Evolutionary conservation across 2,329 filamentous ascomycete species (phyloP).

Genomic region (Botrytis sinoallii): DNA sequence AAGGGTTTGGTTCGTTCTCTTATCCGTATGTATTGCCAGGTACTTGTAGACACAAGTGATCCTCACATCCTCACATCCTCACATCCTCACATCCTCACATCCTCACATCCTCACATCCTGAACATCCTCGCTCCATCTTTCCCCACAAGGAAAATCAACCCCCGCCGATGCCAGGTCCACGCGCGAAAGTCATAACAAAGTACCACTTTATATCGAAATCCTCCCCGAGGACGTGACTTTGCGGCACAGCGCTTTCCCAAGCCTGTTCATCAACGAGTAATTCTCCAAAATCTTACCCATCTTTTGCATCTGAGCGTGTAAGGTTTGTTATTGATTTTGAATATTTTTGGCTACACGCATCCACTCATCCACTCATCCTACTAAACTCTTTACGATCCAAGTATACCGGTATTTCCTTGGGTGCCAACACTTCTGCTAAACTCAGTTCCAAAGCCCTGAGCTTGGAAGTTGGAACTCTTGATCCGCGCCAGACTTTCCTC

Average conservation of each 20-base stretch:
- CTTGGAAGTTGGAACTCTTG: slow-evolving; percentile 10
- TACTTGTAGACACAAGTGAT: no score
- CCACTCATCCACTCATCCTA: not conserved
- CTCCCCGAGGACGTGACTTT: not conserved
- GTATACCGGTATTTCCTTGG: not conserved
- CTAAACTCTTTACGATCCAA: slow-evolving; percentile 10
- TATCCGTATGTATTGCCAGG: not conserved
- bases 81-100: not conserved
- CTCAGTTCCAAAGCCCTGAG: not conserved
- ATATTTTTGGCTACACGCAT: slow-evolving; percentile 19
- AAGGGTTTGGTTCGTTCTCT: not conserved
- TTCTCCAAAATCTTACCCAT: not conserved
- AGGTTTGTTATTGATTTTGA: not conserved
- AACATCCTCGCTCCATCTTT: slow-evolving; percentile 2
- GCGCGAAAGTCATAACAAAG: slow-evolving; percentile 3
- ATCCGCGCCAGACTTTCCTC: slow-evolving; percentile 9
- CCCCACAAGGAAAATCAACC: slow-evolving; percentile 10
- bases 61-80: not conserved
- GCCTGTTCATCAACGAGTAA: not conserved
- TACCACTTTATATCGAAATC: slow-evolving; percentile 3
- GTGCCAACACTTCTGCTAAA: slow-evolving; percentile 8
- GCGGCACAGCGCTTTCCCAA: slow-evolving; percentile 18
- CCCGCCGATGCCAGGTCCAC: not conserved
- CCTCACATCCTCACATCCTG: not conserved
- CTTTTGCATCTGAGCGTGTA: slow-evolving; percentile 3